phyloP scores from a whole-genome alignment of 805 yeast species.

The Zygotorulaspora florentina region DNA sequence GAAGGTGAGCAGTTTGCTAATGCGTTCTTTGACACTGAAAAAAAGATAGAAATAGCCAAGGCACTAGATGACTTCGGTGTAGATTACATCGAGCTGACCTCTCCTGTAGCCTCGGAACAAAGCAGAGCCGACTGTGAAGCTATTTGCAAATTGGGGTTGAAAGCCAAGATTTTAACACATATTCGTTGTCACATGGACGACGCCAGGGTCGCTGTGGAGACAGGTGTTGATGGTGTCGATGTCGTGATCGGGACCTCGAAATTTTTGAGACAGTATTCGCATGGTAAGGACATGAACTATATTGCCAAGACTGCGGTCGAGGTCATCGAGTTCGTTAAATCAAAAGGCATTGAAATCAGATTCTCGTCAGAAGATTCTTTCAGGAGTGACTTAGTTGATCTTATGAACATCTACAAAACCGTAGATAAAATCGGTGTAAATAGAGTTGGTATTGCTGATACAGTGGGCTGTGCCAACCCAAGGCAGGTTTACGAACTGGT shows the following conservation, averaged over 20 bases:
- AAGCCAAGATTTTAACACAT: constrained; percentile 93
- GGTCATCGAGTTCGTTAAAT: constrained; percentile 95
- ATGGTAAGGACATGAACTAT: constrained; percentile 98
- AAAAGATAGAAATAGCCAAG: constrained; percentile 94
- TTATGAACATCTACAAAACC: constrained; percentile 91
- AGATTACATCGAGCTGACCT: constrained; percentile 94
- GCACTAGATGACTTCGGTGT: constrained; percentile 98
- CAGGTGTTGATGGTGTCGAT: constrained; percentile 99
- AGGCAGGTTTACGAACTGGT: constrained; percentile 97
- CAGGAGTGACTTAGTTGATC: constrained; percentile 93
- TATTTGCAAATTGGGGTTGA: constrained; percentile 92
- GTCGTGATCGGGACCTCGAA: constrained; percentile 97
- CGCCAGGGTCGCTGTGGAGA: constrained; percentile 93
- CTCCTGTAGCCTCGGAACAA: constrained; percentile 97
- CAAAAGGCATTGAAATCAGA: constrained; percentile 94
- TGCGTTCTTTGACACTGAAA: constrained; percentile 90
- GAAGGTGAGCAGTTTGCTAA: constrained; percentile 99
- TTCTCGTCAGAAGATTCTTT: constrained; percentile 96
- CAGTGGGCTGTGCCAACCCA: constrained; percentile 99
- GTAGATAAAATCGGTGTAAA: constrained; percentile 97
- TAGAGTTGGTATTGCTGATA: constrained; percentile 98
- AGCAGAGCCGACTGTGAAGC: constrained; percentile 93
- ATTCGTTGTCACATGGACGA: constrained; percentile 99
- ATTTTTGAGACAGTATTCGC: constrained; percentile 89
- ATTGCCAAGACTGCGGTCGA: constrained; percentile 94